Percentiles rank a stretch among this genome's conserved stretches.
Evolutionary conservation across 78 protist species (phyloP).

Genomic region (Isochrysis galbana): DNA sequence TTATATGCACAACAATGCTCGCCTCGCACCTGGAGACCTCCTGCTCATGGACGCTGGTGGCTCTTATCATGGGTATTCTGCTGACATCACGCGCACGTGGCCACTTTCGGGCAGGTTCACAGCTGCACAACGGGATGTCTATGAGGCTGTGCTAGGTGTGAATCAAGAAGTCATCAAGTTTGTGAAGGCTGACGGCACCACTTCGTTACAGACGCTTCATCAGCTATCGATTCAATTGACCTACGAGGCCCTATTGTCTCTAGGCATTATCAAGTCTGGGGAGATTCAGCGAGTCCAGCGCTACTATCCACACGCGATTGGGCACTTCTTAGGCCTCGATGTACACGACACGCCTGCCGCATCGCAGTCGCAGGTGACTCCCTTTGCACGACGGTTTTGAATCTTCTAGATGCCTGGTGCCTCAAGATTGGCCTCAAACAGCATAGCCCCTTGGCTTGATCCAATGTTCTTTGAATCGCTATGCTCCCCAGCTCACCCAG

Average conservation of each 20-base stretch:
- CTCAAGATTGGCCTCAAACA: too few species aligned
- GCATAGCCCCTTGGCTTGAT: too few species aligned
- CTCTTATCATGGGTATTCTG: slow-evolving; percentile 58
- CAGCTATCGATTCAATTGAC: background rate
- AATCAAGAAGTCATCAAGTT: background rate
- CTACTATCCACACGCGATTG: slow-evolving; percentile 87
- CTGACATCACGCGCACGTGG: slow-evolving; percentile 69
- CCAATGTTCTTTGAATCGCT: too few species aligned
- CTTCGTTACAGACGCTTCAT: background rate
- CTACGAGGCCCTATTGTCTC: background rate
- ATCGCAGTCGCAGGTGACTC: background rate
- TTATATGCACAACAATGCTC: slow-evolving; percentile 18
- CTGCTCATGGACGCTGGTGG: slow-evolving; percentile 62
- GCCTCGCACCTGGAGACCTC: slow-evolving; percentile 32
- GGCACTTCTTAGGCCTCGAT: slow-evolving; percentile 88
- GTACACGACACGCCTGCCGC: slow-evolving; percentile 81
- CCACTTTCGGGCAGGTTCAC: slow-evolving; percentile 58
- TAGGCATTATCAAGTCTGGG: background rate
- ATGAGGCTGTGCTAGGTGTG: background rate
- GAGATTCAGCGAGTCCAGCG: background rate
- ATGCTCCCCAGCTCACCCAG: too few species aligned
- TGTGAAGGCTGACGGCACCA: background rate
- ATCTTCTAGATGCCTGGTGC: too few species aligned
- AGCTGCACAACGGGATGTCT: background rate
- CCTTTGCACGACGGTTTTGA: too few species aligned